Percentiles rank a stretch among this genome's conserved stretches.
Conservation (phyloP, 257 asterid genomes). For the Primulina eburnea region DNA sequence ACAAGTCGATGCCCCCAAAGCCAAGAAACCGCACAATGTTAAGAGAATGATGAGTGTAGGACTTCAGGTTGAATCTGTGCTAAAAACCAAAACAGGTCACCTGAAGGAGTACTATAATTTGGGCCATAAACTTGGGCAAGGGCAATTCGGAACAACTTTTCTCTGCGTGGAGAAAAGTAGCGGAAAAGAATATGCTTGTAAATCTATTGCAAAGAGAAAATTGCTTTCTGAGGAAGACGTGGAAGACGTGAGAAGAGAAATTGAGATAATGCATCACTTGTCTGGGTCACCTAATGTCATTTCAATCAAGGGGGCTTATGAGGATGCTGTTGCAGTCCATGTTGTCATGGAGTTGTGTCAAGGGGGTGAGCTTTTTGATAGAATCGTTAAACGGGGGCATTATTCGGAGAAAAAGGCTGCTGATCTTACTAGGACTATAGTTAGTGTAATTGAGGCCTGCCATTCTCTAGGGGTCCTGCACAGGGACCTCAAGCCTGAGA, state of each 20-base stretch:
- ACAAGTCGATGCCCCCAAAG: constrained; percentile 23
- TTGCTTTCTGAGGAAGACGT: constrained; percentile 62
- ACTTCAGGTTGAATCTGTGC: constrained; percentile 66
- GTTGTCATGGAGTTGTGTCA: constrained; percentile 81
- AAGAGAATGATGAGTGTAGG: constrained; percentile 63
- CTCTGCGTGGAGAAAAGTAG: constrained; percentile 58
- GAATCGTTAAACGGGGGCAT: constrained; percentile 80
- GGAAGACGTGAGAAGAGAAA: constrained; percentile 87
- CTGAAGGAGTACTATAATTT: constrained; percentile 56
- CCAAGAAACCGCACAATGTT: constrained; percentile 34
- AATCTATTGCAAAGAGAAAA: constrained; percentile 75
- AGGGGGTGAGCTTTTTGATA: constrained; percentile 89
- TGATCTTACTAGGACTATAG: constrained; percentile 74
- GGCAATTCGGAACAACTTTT: constrained; percentile 81
- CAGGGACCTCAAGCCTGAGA: constrained; percentile 86
- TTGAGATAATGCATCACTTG: constrained; percentile 88
- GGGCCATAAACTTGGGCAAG: constrained; percentile 76
- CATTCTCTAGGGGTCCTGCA: constrained; percentile 93
- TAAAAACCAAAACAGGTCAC: constrained; percentile 64
- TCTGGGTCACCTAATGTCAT: constrained; percentile 66
- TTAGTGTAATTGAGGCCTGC: constrained; percentile 75
- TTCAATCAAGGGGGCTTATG: constrained; percentile 70
- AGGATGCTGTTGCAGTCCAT: constrained; percentile 77
- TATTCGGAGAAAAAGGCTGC: constrained; percentile 87
- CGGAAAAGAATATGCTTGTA: constrained; percentile 71